phyloP scores from a whole-genome alignment of 148 eudicot genomes.

The Arctostaphylos glauca region DNA sequence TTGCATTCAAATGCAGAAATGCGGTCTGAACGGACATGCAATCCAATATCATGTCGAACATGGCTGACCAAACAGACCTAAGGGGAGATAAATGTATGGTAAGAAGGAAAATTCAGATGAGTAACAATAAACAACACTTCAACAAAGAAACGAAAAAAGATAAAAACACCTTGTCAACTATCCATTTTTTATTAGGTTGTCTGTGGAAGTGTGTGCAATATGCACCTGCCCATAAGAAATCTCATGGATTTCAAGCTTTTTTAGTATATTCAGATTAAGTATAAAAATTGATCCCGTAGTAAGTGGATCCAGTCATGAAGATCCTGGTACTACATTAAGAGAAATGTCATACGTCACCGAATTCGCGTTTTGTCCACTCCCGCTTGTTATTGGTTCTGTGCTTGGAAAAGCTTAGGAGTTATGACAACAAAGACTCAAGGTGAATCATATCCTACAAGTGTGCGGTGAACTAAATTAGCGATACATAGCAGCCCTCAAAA shows the following conservation, averaged over 20 bases:
- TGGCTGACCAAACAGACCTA: background rate
- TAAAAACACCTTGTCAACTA: background rate
- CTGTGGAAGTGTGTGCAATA: background rate
- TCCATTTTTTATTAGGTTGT: background rate
- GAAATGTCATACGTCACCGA: background rate
- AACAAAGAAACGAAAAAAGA: background rate
- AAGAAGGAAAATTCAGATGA: background rate
- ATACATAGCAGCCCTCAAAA: background rate
- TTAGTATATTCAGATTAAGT: background rate
- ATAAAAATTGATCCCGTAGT: background rate
- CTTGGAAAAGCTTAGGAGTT: background rate
- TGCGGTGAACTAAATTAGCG: background rate
- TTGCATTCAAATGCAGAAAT: background rate
- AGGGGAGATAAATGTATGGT: background rate
- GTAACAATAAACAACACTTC: background rate
- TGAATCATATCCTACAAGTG: background rate
- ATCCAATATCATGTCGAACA: background rate
- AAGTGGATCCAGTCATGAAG: background rate
- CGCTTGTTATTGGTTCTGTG: background rate
- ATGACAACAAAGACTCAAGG: background rate
- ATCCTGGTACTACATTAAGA: background rate
- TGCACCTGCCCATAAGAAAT: background rate
- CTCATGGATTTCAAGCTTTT: background rate
- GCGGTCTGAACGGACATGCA: background rate
- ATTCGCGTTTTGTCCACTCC: background rate